A percentile compares a stretch with the other conserved stretches of the same genome.
phyloP scores from a whole-genome alignment of 1,284 basidiomycete genomes.

The Amylostereum chailletii region DNA sequence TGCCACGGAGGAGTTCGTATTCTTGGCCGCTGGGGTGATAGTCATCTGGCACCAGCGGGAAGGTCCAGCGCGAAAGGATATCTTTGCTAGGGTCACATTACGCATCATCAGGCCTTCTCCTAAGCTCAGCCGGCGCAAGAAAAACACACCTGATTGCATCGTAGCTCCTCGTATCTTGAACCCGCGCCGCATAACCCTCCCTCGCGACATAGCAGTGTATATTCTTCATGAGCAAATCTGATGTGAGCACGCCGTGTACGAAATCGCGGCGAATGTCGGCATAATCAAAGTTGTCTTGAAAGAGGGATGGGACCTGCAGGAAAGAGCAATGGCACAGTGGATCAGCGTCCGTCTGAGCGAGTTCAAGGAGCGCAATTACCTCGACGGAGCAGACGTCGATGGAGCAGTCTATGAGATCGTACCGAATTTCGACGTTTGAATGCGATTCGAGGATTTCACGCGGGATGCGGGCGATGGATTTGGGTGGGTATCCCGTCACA shows the following conservation, averaged over 20 bases:
- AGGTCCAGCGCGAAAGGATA: conserved; percentile 87
- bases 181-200: conserved; percentile 83
- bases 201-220: conserved; percentile 85
- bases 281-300: conserved; percentile 99
- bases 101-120: background rate
- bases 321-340: background rate
- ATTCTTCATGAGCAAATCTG: conserved; percentile 91
- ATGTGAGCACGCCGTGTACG: conserved; percentile 93
- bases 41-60: conserved; percentile 90
- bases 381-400: conserved; percentile 93
- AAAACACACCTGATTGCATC: conserved; percentile 67
- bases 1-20: conserved; percentile 80
- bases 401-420: conserved; percentile 82
- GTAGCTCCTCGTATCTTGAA: conserved; percentile 85
- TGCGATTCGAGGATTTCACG: conserved; percentile 62
- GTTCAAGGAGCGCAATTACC: conserved; percentile 31
- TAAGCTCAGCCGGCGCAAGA: background rate
- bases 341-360: background rate
- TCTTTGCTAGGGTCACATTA: conserved; percentile 61
- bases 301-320: conserved; percentile 84
- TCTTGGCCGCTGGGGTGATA: conserved; percentile 76
- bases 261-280: conserved; percentile 88
- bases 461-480: conserved; percentile 51
- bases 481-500: conserved; percentile 55
- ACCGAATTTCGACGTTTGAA: conserved; percentile 73